These are phyloP conservation scores for Diutina rugosa DNA, from an alignment of 1,139 yeast species.

Conservation along the genomic window DNA sequence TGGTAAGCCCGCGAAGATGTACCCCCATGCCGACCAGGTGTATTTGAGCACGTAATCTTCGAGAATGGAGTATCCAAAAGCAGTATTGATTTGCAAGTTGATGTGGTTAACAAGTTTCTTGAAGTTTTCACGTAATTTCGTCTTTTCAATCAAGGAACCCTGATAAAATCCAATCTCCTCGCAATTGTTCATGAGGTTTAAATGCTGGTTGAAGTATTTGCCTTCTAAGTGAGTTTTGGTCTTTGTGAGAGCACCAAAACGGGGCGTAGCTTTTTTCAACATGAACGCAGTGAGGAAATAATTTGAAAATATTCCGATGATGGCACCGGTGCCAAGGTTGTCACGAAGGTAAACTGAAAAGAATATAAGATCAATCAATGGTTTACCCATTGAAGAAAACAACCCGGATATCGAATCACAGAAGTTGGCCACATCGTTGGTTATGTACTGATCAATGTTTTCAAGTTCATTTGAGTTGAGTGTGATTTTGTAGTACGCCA, in stretches of 20 bases:
- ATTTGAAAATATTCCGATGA: slow-evolving; percentile 68
- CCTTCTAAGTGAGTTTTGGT: slow-evolving; percentile 75
- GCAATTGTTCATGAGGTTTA: slow-evolving; percentile 75
- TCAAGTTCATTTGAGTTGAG: slow-evolving; percentile 30
- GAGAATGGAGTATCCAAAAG: slow-evolving; percentile 50
- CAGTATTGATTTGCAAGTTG: slow-evolving; percentile 34
- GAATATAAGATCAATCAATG: slow-evolving; percentile 77
- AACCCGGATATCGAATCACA: slow-evolving; percentile 74
- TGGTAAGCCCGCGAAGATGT: slow-evolving; percentile 80
- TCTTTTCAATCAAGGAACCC: slow-evolving; percentile 74
- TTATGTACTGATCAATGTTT: slow-evolving; percentile 64
- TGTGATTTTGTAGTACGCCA: slow-evolving; percentile 70
- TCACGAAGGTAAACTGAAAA: slow-evolving; percentile 77
- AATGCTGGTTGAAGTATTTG: slow-evolving; percentile 75
- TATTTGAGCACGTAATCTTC: slow-evolving; percentile 85
- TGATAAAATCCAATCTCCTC: slow-evolving; percentile 93
- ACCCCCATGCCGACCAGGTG: slow-evolving; percentile 93
- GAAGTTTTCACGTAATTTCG: slow-evolving; percentile 51
- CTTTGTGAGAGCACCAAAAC: slow-evolving; percentile 72
- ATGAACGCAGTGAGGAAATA: slow-evolving; percentile 71
- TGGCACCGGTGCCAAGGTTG: slow-evolving; percentile 76
- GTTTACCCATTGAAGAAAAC: slow-evolving; percentile 85
- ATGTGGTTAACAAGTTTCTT: slow-evolving; percentile 35
- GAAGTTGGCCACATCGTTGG: slow-evolving; percentile 75
- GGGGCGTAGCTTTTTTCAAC: slow-evolving; percentile 65